These are phyloP conservation scores for Pulveroboletus sp. DNA, from an alignment of 768 basidiomycete genomes.

Conservation along the genomic window DNA sequence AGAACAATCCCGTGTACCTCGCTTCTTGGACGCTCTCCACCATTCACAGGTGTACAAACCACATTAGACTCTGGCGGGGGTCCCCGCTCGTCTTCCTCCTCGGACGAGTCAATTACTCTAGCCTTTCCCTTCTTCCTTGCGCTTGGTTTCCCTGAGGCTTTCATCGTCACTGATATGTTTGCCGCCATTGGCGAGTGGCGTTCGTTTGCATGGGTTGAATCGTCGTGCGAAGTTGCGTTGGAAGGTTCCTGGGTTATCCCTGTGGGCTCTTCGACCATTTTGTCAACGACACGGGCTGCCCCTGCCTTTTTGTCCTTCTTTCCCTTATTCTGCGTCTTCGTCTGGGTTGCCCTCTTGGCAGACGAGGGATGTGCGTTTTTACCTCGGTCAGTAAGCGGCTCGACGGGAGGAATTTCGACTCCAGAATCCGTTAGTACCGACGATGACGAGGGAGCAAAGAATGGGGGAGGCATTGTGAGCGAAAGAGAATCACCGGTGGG, in stretches of 20 bases:
- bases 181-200: neutral
- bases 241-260: slow-evolving; percentile 1
- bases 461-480: slow-evolving; percentile 37
- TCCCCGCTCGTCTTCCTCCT: slow-evolving; percentile 24
- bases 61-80: neutral
- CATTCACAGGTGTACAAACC: neutral
- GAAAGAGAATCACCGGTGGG: neutral
- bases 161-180: slow-evolving; percentile 15
- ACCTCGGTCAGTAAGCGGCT: slow-evolving; percentile 1
- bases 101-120: slow-evolving; percentile 21
- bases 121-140: slow-evolving; percentile 29
- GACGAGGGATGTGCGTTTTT: slow-evolving; percentile 10
- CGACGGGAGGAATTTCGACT: slow-evolving; percentile 22
- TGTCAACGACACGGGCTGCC: slow-evolving; percentile 2
- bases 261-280: slow-evolving; percentile 4
- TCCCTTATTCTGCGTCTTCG: slow-evolving; percentile 18
- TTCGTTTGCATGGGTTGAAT: neutral
- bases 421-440: slow-evolving; percentile 25
- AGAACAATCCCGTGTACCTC: slow-evolving; percentile 10
- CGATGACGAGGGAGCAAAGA: slow-evolving; percentile 47
- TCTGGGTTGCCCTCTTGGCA: slow-evolving; percentile 22
- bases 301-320: slow-evolving; percentile 31
- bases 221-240: neutral
- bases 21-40: slow-evolving; percentile 8
- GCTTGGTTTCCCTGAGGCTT: slow-evolving; percentile 15